phyloP scores from a whole-genome alignment of 805 yeast species.

The Ogataea methanolica region DNA sequence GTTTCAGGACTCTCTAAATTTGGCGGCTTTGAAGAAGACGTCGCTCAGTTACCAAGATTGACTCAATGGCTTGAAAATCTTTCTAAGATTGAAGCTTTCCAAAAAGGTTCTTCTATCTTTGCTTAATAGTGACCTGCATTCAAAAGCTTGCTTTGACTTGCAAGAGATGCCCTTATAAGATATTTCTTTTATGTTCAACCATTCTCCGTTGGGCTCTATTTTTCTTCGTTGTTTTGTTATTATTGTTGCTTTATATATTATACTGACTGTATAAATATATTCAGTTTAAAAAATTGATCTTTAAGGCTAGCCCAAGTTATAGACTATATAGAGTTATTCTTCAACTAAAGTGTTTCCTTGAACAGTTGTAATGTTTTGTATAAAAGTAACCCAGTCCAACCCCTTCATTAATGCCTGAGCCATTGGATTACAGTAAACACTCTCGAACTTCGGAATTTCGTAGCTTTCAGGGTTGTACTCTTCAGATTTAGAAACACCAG shows the following conservation, averaged over 20 bases:
- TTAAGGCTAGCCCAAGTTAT: no score
- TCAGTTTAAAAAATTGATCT: no score
- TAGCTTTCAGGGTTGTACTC: constrained; percentile 35
- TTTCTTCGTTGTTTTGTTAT: no score
- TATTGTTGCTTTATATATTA: not conserved
- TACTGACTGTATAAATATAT: no score
- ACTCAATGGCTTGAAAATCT: constrained; percentile 37
- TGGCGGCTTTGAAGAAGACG: constrained; percentile 25
- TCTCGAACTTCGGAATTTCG: constrained; percentile 32
- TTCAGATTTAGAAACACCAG: constrained; percentile 9
- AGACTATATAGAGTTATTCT: no score
- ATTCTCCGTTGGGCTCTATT: no score
- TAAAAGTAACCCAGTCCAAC: constrained; percentile 28
- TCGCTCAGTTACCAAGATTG: constrained; percentile 36
- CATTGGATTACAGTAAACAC: constrained; percentile 34
- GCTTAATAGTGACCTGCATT: not conserved
- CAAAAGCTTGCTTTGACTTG: not conserved
- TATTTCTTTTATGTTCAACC: no score
- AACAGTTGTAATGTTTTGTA: constrained; percentile 3
- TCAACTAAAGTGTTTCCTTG: no score
- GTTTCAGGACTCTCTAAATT: constrained; percentile 12
- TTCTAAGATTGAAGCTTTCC: constrained; percentile 29
- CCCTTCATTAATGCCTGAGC: constrained; percentile 34
- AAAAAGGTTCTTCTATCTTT: constrained; percentile 22
- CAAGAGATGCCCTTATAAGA: no score